Evolutionary conservation across 1,139 yeast species (phyloP).

Genomic region (Arxiozyma heterogenica): DNA sequence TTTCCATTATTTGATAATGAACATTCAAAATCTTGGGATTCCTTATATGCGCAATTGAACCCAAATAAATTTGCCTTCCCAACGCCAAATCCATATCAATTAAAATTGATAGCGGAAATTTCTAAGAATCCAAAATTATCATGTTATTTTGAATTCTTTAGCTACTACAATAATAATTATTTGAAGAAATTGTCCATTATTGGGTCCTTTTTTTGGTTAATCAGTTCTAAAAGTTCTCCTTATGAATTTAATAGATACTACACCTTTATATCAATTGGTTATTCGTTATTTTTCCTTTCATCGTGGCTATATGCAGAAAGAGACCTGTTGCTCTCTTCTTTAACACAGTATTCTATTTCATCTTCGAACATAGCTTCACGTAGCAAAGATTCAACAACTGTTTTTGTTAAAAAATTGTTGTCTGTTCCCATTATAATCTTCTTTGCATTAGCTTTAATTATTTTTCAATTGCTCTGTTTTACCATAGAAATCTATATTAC

Average conservation of each 20-base stretch:
- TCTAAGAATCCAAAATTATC: constrained; percentile 61
- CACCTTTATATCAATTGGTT: constrained; percentile 43
- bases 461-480: constrained; percentile 65
- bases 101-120: constrained; percentile 15
- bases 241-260: constrained; percentile 50
- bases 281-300: constrained; percentile 52
- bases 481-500: constrained; percentile 70
- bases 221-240: constrained; percentile 27
- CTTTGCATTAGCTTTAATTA: constrained; percentile 48
- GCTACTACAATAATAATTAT: constrained; percentile 49
- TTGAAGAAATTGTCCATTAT: constrained; percentile 52
- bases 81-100: constrained; percentile 13
- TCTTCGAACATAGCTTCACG: background rate
- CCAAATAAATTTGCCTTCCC: constrained; percentile 9
- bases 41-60: constrained; percentile 10
- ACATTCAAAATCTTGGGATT: constrained; percentile 26
- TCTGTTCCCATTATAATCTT: constrained; percentile 62
- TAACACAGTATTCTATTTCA: constrained; percentile 2
- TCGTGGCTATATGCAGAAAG: constrained; percentile 52
- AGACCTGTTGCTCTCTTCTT: constrained; percentile 32
- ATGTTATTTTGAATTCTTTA: constrained; percentile 67
- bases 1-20: constrained; percentile 49
- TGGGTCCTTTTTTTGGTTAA: constrained; percentile 38
- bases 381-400: background rate
- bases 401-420: constrained; percentile 42